Percentiles rank a stretch among this genome's conserved stretches.
Conservation (phyloP, 768 basidiomycete genomes). For the Xanthoconium stramineum region DNA sequence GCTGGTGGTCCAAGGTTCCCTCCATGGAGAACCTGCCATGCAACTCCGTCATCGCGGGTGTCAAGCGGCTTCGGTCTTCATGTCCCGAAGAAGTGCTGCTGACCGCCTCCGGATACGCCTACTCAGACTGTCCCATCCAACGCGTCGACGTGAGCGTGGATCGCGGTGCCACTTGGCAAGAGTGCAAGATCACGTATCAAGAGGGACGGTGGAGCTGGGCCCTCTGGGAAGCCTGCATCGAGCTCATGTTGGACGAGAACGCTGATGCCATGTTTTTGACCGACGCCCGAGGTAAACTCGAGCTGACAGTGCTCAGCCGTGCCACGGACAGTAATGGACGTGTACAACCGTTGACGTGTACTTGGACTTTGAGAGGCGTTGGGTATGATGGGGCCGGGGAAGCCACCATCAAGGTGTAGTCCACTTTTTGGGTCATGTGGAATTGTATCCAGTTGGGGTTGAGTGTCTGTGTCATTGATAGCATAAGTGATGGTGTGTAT, state of each 20-base stretch:
- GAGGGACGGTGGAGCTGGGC: conserved; percentile 73
- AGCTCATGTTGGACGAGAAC: conserved; percentile 24
- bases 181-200: conserved; percentile 53
- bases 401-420: conserved; percentile 5
- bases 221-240: conserved; percentile 57
- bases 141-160: conserved; percentile 52
- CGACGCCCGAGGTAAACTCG: conserved; percentile 3
- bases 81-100: conserved; percentile 24
- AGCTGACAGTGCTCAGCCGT: conserved; percentile 39
- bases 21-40: conserved; percentile 57
- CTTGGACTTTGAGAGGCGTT: conserved; percentile 70
- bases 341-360: conserved; percentile 45
- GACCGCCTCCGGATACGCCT: conserved; percentile 54
- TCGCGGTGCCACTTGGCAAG: conserved; percentile 48
- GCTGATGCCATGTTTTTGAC: conserved; percentile 10
- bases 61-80: conserved; percentile 4
- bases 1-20: conserved; percentile 53
- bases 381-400: conserved; percentile 38
- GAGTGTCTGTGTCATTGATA: not conserved
- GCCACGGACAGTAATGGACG: conserved; percentile 50
- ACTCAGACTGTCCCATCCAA: conserved; percentile 45
- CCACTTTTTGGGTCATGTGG: not conserved
- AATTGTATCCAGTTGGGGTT: not conserved
- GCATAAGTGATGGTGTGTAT: too few species aligned
- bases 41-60: conserved; percentile 54